These are phyloP conservation scores for Metarhizium anisopliae DNA, from an alignment of 2,329 filamentous ascomycete species.

Conservation along the genomic window DNA sequence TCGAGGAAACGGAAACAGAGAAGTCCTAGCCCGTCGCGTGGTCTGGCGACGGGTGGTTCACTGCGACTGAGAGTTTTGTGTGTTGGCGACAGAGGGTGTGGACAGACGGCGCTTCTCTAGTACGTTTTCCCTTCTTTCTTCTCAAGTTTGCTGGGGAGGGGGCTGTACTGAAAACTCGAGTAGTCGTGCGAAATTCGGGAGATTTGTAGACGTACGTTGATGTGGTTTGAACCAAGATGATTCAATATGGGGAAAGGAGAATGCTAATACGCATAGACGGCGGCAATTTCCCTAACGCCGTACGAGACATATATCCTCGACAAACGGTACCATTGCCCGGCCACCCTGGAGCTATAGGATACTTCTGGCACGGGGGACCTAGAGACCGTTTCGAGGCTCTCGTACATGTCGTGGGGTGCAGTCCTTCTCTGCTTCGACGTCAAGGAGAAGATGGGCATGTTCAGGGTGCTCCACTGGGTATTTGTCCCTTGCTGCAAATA, in stretches of 20 bases:
- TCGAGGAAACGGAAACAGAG: slow-evolving; percentile 17
- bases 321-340: slow-evolving; percentile 14
- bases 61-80: slow-evolving; percentile 26
- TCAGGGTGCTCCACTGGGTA: slow-evolving; percentile 27
- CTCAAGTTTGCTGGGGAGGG: background rate
- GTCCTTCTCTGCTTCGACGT: slow-evolving; percentile 32
- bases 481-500: background rate
- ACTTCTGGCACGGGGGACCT: slow-evolving; percentile 30
- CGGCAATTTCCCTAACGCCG: slow-evolving; percentile 21
- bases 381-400: slow-evolving; percentile 22
- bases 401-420: slow-evolving; percentile 27
- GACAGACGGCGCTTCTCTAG: slow-evolving; percentile 31
- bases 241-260: too few species aligned
- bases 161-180: background rate
- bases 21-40: slow-evolving; percentile 9
- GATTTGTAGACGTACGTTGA: slow-evolving; percentile 27
- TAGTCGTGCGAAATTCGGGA: slow-evolving; percentile 28
- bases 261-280: slow-evolving; percentile 14
- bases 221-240: background rate
- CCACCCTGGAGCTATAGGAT: slow-evolving; percentile 28
- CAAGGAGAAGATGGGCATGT: slow-evolving; percentile 22
- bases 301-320: slow-evolving; percentile 27
- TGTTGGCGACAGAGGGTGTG: slow-evolving; percentile 21
- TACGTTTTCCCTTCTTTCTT: slow-evolving; percentile 11
- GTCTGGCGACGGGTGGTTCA: background rate